Percentiles rank a stretch among this genome's conserved stretches.
Evolutionary conservation across 1,284 basidiomycete genomes (phyloP).

Genomic region (Naganishia cerealis): DNA sequence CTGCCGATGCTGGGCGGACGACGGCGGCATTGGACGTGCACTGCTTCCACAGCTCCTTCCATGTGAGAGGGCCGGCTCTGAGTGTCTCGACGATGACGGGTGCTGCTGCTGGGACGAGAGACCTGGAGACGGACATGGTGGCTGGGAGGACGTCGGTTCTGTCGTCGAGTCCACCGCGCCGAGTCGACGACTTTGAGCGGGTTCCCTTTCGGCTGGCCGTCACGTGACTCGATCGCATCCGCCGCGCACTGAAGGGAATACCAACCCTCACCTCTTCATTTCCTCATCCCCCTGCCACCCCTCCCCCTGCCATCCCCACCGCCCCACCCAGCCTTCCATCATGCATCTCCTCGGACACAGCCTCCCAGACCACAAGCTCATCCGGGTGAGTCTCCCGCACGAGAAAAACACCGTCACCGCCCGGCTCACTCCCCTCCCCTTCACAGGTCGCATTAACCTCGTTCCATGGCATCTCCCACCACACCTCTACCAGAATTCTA

Average conservation of each 20-base stretch:
- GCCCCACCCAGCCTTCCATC: conserved; percentile 17
- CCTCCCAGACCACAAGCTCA: conserved; percentile 56
- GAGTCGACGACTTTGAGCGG: no score
- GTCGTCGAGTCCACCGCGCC: no score
- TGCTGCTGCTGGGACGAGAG: conserved; percentile 33
- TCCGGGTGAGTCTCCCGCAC: conserved; percentile 46
- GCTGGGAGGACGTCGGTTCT: no score
- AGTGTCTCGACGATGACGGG: conserved; percentile 28
- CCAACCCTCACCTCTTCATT: not conserved
- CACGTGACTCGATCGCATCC: not conserved
- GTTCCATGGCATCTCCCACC: conserved; percentile 59
- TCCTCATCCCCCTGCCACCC: not conserved
- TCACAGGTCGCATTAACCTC: conserved; percentile 58
- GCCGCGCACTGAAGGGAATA: not conserved
- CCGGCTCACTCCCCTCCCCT: not conserved
- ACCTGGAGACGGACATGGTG: conserved; percentile 20
- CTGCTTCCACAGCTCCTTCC: conserved; percentile 32
- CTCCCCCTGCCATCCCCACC: no score
- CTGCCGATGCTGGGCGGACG: not conserved
- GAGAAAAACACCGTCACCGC: not conserved
- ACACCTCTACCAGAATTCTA: conserved; percentile 55
- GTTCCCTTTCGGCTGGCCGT: not conserved
- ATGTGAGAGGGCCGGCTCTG: conserved; percentile 30
- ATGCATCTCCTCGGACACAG: conserved; percentile 57
- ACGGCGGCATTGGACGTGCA: not conserved